A percentile compares a stretch with the other conserved stretches of the same genome.
Evolutionary conservation across 495 filamentous ascomycete genomes (phyloP).

Genomic region (Echria macrotheca): DNA sequence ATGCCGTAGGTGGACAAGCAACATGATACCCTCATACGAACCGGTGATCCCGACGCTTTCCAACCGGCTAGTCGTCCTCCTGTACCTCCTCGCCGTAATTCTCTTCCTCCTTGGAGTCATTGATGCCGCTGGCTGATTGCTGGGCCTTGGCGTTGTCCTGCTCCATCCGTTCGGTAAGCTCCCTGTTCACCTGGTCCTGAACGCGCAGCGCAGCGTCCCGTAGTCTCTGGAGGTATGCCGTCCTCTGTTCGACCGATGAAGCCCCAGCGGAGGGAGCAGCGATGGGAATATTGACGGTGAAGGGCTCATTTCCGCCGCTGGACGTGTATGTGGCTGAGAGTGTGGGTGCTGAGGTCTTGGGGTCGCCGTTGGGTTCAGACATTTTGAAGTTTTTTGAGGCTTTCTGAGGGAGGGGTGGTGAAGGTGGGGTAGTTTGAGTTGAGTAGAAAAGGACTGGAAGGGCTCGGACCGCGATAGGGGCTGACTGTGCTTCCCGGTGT

Average conservation of each 20-base stretch:
- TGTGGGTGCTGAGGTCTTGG: constrained; percentile 14
- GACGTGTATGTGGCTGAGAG: constrained; percentile 13
- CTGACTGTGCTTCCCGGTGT: neutral
- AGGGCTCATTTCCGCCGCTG: constrained; percentile 7
- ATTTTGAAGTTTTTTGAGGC: neutral
- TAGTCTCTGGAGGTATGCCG: constrained; percentile 60
- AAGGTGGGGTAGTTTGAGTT: neutral
- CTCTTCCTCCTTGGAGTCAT: constrained; percentile 78
- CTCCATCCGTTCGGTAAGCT: constrained; percentile 84
- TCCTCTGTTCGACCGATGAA: constrained; percentile 47
- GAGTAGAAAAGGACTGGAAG: neutral
- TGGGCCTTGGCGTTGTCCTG: constrained; percentile 64
- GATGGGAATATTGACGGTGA: constrained; percentile 50
- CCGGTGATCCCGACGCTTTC: too few relatives aligned
- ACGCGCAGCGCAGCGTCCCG: constrained; percentile 53
- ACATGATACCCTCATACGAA: too few relatives aligned
- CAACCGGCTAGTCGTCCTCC: constrained; percentile 36
- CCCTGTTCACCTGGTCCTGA: constrained; percentile 73
- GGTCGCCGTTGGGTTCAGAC: constrained; percentile 7
- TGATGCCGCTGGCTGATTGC: too few relatives aligned
- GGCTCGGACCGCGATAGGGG: neutral
- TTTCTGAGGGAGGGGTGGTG: neutral
- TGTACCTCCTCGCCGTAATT: constrained; percentile 79
- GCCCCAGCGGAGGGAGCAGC: constrained; percentile 33
- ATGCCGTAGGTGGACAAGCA: too few relatives aligned